These are phyloP conservation scores for Candida golubevii DNA, from an alignment of 805 yeast genomes.

Conservation along the genomic window DNA sequence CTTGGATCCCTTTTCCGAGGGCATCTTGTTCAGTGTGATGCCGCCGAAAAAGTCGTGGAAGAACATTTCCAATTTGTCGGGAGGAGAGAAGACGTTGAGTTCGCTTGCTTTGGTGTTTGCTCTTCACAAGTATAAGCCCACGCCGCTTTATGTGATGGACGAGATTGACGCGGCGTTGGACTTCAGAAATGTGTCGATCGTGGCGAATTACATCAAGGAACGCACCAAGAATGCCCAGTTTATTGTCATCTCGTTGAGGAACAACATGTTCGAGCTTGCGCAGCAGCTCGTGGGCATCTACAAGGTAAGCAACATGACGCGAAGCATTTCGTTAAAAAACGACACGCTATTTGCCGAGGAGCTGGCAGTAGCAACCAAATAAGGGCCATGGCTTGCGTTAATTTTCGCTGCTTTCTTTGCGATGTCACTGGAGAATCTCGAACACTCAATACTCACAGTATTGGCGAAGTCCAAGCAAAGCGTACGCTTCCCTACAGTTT, in stretches of 20 bases:
- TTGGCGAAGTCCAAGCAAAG: too few relatives aligned
- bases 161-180: conserved; percentile 99
- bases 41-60: conserved; percentile 99
- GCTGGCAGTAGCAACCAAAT: not conserved
- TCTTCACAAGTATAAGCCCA: conserved; percentile 90
- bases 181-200: conserved; percentile 93
- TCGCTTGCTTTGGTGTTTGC: conserved; percentile 96
- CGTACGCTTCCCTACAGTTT: too few relatives aligned
- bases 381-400: too few relatives aligned
- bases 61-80: conserved; percentile 89
- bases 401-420: too few relatives aligned
- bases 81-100: conserved; percentile 95
- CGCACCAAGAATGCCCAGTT: conserved; percentile 96
- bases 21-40: conserved; percentile 95
- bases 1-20: conserved; percentile 97
- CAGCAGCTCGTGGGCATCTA: conserved; percentile 93
- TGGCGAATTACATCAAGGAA: conserved; percentile 94
- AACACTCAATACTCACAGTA: too few relatives aligned
- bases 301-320: conserved; percentile 87
- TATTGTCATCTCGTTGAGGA: conserved; percentile 88
- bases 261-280: conserved; percentile 97
- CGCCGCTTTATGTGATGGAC: conserved; percentile 97
- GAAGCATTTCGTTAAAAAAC: conserved; percentile 74
- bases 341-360: conserved; percentile 38
- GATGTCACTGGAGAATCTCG: too few relatives aligned